Evolutionary conservation across 108 stramenopile genomes (phyloP), one percentile per base, ranked within the genome.

Genomic region (Schizochytrium sp.): DNA sequence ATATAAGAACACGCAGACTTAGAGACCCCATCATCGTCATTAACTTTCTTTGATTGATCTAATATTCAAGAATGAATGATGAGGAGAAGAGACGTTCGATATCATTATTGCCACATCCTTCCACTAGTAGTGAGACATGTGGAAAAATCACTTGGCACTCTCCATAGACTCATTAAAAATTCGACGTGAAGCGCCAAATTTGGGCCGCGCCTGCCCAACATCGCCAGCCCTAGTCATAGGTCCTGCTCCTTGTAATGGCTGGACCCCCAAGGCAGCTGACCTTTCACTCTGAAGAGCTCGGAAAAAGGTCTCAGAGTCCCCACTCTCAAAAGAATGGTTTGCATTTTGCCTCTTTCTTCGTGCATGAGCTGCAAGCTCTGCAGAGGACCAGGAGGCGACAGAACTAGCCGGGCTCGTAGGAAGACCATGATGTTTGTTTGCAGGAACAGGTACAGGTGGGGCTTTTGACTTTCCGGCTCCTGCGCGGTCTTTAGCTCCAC

Each of bases 131-230:
- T 28, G 28, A 28, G 28, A 28, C 28, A 28, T 28, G 28, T 28
- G 28, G 28, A 28, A 28, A 28, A 28, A 28, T 28, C 28, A 28
- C 28, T 28, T 28, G 28, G 28, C 28, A 17, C 57, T 58, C 57
- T 58, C 64, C 64, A 69, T 69, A 8, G 64, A 69, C 64, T 69
- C 64, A 44, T 69, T 69, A 2, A 69, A 69, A 44, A 69, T 69
- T 12, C 64, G 64, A 0, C 64, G 64, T 7, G 64, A 38, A 15
- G 64, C 64, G 64, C 12, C 15, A 7, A 69, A 7, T 44, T 8
- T 38, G 64, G 10, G 64, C 10, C 44, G 8, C 19, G 8, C 42
- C 10, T 69, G 64, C 8, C 40, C 64, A 69, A 3, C 64, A 12
- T 5, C 28, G 28, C 28, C 28, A 28, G 28, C 28, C 28, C 28